phyloP scores from a whole-genome alignment of 441 rosid genomes.

The Gossypium trilobum region DNA sequence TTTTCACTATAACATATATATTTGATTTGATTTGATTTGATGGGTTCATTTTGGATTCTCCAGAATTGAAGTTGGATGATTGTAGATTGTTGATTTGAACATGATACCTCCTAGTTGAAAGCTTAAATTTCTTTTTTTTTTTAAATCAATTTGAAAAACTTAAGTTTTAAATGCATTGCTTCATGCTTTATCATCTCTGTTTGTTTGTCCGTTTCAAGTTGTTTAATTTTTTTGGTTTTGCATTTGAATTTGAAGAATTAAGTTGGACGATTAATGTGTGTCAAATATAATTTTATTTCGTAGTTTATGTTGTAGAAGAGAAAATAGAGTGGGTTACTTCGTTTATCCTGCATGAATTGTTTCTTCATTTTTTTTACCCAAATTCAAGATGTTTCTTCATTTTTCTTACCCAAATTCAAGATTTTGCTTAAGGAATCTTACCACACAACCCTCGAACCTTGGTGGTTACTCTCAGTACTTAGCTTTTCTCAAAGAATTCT shows the following conservation, averaged over 20 bases:
- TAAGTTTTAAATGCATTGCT: background rate
- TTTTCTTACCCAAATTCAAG: too few species aligned
- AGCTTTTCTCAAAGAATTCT: background rate
- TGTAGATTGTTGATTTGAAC: background rate
- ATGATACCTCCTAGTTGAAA: background rate
- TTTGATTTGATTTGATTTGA: background rate
- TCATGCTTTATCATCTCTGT: background rate
- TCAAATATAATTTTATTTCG: background rate
- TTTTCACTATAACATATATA: background rate
- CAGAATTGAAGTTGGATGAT: background rate
- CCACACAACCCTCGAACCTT: too few species aligned
- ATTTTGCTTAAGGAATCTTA: too few species aligned
- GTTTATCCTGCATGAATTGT: background rate
- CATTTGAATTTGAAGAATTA: background rate
- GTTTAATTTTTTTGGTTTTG: background rate
- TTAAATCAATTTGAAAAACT: background rate
- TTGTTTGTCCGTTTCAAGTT: background rate
- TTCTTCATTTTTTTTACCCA: background rate
- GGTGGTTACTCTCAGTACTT: background rate
- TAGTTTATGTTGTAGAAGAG: background rate
- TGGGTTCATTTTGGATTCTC: background rate
- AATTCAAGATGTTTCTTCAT: background rate
- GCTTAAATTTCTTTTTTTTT: too few species aligned
- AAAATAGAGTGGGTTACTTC: background rate
- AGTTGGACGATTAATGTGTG: background rate